Base-by-base conservation (phyloP, 139 green algal genomes). In the Marvania coccoides region DNA sequence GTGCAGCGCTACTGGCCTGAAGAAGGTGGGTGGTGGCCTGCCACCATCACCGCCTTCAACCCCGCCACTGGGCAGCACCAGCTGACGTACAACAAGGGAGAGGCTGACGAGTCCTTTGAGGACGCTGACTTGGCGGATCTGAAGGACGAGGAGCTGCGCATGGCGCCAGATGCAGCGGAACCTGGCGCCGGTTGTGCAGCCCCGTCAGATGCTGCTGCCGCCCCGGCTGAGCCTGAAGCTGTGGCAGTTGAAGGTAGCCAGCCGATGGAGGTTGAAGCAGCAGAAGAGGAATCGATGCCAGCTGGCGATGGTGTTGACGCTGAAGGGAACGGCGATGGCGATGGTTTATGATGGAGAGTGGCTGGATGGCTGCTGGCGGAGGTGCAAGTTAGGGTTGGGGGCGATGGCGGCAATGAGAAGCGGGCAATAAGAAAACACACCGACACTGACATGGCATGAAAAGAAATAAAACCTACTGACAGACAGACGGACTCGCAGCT, bases 1-100 rank as follows among this genome's bases (percentile, higher is more conserved):
- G 65, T 85, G 45, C 42, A 77, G 64, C 72, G 77, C 28, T 77
- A 64, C 69, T 85, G 79, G 79, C 61, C 65, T 0, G 72, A 79
- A 6, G 61, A 82, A 34, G 76, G 70, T 66, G 69, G 72, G 40
- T 85, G 79, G 79, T 85, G 73, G 72, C 12, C 57, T 6, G 79
- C 79, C 13, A 7, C 48, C 3, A 45, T 85, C 19, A 29, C 56
- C 14, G 70, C 55, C 35, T 81, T 39, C 56, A 38, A 69, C 23
- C 26, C 36, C 6, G 46, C 37, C 5, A 67, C 58, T 6, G 55
- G 46, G n/a, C 57, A 79, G 54, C 74, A 81, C 64, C 58, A 67
- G 55, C 67, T 81, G 34, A 70, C 54, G n/a, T 81, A 81, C 58
- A 66, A 71, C n/a, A 28, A 23, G 5, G 69, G 63, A 19, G 33